Conservation (phyloP, 2,329 filamentous ascomycete species). For the Furcasterigmium sp. region DNA sequence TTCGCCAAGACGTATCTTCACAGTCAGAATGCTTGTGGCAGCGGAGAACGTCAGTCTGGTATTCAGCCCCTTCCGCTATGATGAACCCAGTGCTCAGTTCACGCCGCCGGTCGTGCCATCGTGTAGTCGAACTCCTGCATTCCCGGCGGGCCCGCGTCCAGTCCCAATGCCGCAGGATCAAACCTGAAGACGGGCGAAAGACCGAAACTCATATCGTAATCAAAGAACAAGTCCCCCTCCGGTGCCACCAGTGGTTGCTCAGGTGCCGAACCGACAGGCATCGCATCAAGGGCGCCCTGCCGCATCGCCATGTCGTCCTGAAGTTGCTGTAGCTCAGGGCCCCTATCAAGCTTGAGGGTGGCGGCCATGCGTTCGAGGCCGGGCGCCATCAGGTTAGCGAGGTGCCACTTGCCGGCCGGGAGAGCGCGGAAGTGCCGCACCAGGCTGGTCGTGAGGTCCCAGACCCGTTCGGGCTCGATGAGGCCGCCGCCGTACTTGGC, state of each 20-base stretch:
- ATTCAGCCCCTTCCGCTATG: neutral
- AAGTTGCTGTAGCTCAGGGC: neutral
- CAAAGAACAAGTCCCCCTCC: slow-evolving; percentile 12
- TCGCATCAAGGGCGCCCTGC: neutral
- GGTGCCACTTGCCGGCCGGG: slow-evolving; percentile 36
- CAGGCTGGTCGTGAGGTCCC: slow-evolving; percentile 28
- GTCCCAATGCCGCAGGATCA: slow-evolving; percentile 14
- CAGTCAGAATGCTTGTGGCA: too few species aligned
- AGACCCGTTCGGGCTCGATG: slow-evolving; percentile 28
- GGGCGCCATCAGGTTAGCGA: slow-evolving; percentile 39
- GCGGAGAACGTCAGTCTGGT: too few species aligned
- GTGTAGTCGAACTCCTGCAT: slow-evolving; percentile 7
- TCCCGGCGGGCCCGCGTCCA: neutral
- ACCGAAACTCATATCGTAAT: slow-evolving; percentile 20
- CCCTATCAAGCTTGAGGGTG: slow-evolving; percentile 4
- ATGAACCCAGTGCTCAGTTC: neutral
- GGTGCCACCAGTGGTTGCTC: slow-evolving; percentile 6
- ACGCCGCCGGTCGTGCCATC: neutral
- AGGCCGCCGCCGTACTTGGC: slow-evolving; percentile 33
- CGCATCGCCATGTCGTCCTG: neutral
- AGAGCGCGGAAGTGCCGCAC: slow-evolving; percentile 33
- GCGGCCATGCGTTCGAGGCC: slow-evolving; percentile 35
- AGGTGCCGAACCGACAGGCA: neutral
- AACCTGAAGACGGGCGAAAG: slow-evolving; percentile 21
- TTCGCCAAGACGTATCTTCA: too few species aligned